Evolutionary conservation across 345 rosid species (phyloP).

Genomic region (Aquilaria sinensis): DNA sequence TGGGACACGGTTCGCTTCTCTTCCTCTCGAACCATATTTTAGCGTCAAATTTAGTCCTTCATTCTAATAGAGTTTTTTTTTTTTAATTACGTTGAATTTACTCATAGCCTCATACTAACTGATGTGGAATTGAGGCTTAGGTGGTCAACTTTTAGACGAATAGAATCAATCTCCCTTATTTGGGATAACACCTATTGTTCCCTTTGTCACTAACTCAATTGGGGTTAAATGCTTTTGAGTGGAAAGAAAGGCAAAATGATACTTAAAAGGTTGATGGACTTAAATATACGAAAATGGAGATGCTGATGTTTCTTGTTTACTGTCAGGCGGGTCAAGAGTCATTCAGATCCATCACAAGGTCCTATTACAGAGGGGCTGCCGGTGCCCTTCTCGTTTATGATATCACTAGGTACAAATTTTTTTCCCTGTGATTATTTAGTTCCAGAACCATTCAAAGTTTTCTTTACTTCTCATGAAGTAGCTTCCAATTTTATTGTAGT

Average conservation of each 20-base stretch:
- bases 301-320: slow-evolving; percentile 4
- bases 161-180: no score
- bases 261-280: not conserved
- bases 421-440: not conserved
- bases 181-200: no score
- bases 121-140: not conserved
- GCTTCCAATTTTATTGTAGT: no score
- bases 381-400: slow-evolving; percentile 48
- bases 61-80: not conserved
- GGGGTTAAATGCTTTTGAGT: no score
- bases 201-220: no score
- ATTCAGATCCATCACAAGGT: slow-evolving; percentile 47
- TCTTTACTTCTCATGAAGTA: no score
- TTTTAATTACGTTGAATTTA: not conserved
- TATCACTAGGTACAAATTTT: slow-evolving; percentile 29
- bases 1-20: slow-evolving; percentile 51
- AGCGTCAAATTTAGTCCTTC: not conserved
- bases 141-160: not conserved
- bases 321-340: slow-evolving; percentile 47
- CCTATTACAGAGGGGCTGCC: slow-evolving; percentile 47
- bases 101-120: not conserved
- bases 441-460: no score
- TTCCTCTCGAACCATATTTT: not conserved
- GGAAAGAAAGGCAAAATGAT: no score
- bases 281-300: not conserved